Evolutionary conservation across 345 rosid genomes (phyloP), one percentile per base, ranked within the genome.

Genomic region (Eucalyptus cloeziana): DNA sequence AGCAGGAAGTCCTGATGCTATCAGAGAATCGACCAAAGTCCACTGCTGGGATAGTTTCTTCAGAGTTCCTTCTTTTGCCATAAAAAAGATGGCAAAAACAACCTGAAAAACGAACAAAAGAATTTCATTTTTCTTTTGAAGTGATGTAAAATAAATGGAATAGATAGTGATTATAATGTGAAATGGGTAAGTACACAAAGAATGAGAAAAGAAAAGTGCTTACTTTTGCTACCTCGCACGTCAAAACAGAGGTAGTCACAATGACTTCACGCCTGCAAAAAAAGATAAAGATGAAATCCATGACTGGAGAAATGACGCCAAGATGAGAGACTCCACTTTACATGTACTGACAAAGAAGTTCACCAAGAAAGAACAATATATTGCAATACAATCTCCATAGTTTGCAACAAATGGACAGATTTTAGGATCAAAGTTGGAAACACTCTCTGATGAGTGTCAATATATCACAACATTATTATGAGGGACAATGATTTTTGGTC

Each of bases 1-100:
- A 17, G 99, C 99, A 86, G 99, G 99, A 90, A 96, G 98, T 90
- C 99, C 99, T 12, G 99, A 98, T 87, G 99, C 98, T 86, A 98
- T 96, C 91, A 98, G 91, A 44, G 99, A 98, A 49, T 96, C 96
- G 83, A 95, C 90, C 94, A 97, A 93, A 69, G 97, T 96, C 99
- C 99, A 98, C 90, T 98, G 92, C 51, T 88, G 94, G 33, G 91
- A 91, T 64, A 94, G 87, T 90, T 93, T 94, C 95, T 91, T 92
- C 94, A 97, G 90, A 90, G 89, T 95, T 69, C 99, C 99, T 67
- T 96, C 92, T 94, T 91, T 96, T 87, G 94, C 95, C 99, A 98
- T 97, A 88, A 98, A 95, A 93, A 96, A 47, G 40, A 97, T 86
- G 27, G 99, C 99, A 83, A 94, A 97, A 44, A 92, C 40, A 67